Evolutionary conservation across 306 rosid species (phyloP), one percentile per base, ranked within the genome.

Genomic region (Arachis stenosperma): DNA sequence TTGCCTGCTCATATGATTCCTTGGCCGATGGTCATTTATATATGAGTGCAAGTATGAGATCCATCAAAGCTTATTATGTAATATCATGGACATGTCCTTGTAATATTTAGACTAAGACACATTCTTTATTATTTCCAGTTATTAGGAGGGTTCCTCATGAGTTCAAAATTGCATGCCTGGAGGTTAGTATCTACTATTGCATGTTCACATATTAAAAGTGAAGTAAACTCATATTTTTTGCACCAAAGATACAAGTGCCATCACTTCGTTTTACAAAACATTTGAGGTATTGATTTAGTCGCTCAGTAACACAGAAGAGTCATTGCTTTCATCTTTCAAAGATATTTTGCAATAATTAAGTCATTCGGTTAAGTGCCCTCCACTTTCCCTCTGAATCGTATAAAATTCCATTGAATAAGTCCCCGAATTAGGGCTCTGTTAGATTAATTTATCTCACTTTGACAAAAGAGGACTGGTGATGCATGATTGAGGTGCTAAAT

Each of bases 101-200:
- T 63, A 70, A 43, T 40, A 71, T 42, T 56, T 75, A 57, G 74
- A 75, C 70, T 78, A 40, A 70, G 68, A 22, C 53, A 47, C 48
- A 5, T 52, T 15, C 67, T 60, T 41, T 86, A 50, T 66, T 51
- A 5, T 78, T 78, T 78, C 55, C 91, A 94, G 99, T 94, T 78
- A 94, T 94, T 73, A 81, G 93, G 78, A 89, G 98, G 86, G 93
- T 95, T 75, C 97, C 99, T 76, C 97, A 94, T 76, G 99, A 94
- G 75, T 94, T 94, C 91, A 94, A 94, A 87, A 91, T 94, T 67
- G 85, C 90, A 61, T 91, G 98, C 86, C 77, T 94, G 81, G 93
- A 91, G 96, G 99, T 94, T 74, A 82, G 90, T 84, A 78, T 54
- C 62, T 15, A 13, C 71, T 40, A 3, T 50, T 51, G 53, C 71